Base-by-base conservation (phyloP, 805 yeast species). In the Ogataea philodendri region DNA sequence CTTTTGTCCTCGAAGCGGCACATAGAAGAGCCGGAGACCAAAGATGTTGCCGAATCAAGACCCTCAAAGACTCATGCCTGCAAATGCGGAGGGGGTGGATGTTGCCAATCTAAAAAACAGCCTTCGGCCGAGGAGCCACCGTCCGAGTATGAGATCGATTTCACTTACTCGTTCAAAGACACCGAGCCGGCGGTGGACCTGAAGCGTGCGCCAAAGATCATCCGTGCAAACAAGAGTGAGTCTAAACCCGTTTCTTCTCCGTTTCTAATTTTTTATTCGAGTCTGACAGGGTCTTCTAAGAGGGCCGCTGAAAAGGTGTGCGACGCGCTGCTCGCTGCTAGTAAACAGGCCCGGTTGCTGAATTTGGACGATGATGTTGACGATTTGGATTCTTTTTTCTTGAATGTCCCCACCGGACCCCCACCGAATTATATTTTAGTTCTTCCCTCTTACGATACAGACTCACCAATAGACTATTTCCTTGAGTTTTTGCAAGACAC, bases 371-470 rank as follows among this genome's bases (percentile, higher is more conserved):
- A 88, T 41, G 82, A 76, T 48, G 65, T 89, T 11, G 83, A 81
- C 45, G 96, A 89, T 59, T 62, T 85, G 34, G 97, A 89, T 51
- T 83, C 83, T 40, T 88, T 75, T 57, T 88, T 88, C 55, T 67
- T 85, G 30, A 73, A 72, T 32, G 69, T 77, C 8, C 94, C 95
- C 5, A 59, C 59, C 4, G 15, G 43, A 1, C 22, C 41, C 2
- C 71, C 77, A 36, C 62, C 74, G 25, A 61, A 86, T 9, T 88
- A 86, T 51, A 55, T 89, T 22, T 46, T 88, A 40, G 85, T 88
- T 10, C 66, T 88, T 20, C 97, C 97, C 2, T 86, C 96, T 0
- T 88, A 88, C 55, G 96, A 87, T 46, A 84, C 89, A 0, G 97
- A 88, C 57, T 84, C 94, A 1, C 96, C 97, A 9, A 70, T 89